phyloP scores from a whole-genome alignment of 1,139 yeast genomes.

The Suhomyces maxii region DNA sequence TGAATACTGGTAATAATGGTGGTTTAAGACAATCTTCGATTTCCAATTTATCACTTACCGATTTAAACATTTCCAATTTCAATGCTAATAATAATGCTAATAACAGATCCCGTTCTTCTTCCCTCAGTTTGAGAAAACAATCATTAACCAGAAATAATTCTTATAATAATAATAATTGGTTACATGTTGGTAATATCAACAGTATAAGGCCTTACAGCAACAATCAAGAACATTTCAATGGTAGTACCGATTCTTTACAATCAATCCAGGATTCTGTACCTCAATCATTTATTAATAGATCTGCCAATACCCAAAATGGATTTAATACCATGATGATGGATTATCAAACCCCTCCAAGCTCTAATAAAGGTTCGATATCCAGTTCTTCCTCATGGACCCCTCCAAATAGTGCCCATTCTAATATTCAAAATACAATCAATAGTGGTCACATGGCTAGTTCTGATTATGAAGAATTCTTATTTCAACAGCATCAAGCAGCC shows the following conservation, averaged over 20 bases:
- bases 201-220: conserved; percentile 29
- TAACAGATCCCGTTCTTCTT: conserved; percentile 25
- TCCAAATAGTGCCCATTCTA: conserved; percentile 11
- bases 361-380: conserved; percentile 36
- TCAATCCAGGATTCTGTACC: conserved; percentile 49
- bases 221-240: conserved; percentile 25
- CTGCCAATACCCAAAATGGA: conserved; percentile 20
- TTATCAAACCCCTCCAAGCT: conserved; percentile 46
- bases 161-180: conserved; percentile 39
- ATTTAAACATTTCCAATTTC: conserved; percentile 37
- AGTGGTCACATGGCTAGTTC: conserved; percentile 15
- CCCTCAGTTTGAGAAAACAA: conserved; percentile 42
- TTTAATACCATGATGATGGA: conserved; percentile 43
- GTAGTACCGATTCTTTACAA: conserved; percentile 45
- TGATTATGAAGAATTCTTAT: conserved; percentile 27
- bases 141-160: conserved; percentile 48
- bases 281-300: conserved; percentile 38
- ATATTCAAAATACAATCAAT: conserved; percentile 18
- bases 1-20: conserved; percentile 13
- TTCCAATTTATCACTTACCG: conserved; percentile 44
- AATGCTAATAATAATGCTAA: conserved; percentile 13
- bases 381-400: conserved; percentile 17
- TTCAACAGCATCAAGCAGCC: conserved; percentile 18
- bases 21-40: conserved; percentile 37
- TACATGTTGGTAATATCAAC: conserved; percentile 48